Base-by-base conservation (phyloP, 73 alveolate species). In the Tetrahymena thermophila region DNA sequence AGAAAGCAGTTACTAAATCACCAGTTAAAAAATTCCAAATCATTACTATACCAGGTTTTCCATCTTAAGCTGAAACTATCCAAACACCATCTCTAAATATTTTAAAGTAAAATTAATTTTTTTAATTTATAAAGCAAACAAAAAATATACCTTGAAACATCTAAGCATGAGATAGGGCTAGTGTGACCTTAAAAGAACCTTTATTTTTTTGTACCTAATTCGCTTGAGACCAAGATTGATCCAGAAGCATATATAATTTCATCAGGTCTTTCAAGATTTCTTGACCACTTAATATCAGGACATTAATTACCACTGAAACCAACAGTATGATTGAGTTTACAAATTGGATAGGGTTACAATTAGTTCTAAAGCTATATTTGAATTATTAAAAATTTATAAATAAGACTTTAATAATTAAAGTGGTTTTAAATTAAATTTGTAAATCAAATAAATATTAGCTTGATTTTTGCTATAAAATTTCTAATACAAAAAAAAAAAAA, bases 131-230 rank as follows among this genome's bases (percentile, higher is more conserved):
- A 25, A 71, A 28, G 37, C 3, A 28, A 31, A 1, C 31, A 71
- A 25, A 4, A 14, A 50, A 50, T 50, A 5, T 71, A 71, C 89
- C 37, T 71, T 71, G 89, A 71, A 3, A 97, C 96, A 85, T 97
- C 98, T 44, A 98, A 94, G 96, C 98, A 96, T 43, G 98, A 96
- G 28, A 98, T 96, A 21, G 98, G 97, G 23, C 95, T 96, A 34
- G 97, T 44, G 93, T 98, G 99, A 10, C 99, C 99, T 84, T 96
- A 94, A 94, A 95, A 98, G 97, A 98, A 98, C 50, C 97, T 98
- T 95, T 98, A 95, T 34, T 95, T 96, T 35, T 96, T 89, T 50
- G 95, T 96, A n/a, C 95, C 96, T 19, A 97, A 95, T 55, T 98
- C 97, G 95, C 96, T 96, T 34, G 97, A 94, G 42, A 98, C 96